phyloP scores from a whole-genome alignment of 1,284 basidiomycete genomes.

The Boletus semigastroideus region DNA sequence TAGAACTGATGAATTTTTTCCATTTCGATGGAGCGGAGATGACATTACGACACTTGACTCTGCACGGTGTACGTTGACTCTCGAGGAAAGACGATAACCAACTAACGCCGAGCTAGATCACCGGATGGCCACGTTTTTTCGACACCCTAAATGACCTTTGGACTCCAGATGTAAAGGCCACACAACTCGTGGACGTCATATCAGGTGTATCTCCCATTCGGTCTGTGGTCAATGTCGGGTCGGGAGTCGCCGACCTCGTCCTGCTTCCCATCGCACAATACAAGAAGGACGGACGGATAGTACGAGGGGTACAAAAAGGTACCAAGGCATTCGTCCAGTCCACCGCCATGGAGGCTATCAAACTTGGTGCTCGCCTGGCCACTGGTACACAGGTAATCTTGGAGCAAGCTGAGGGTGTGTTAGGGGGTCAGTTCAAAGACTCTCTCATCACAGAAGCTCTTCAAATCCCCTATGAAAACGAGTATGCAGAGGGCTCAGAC shows the following conservation, averaged over 20 bases:
- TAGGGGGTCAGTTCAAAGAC: conserved; percentile 76
- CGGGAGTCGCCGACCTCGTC: conserved; percentile 93
- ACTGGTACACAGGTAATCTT: conserved; percentile 97
- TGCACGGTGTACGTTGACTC: conserved; percentile 74
- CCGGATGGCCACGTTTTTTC: conserved; percentile 86
- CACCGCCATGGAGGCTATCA: conserved; percentile 93
- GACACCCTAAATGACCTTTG: conserved; percentile 94
- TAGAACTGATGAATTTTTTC: conserved; percentile 99
- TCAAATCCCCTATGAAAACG: conserved; percentile 43
- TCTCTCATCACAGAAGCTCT: conserved; percentile 68
- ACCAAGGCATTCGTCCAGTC: conserved; percentile 90
- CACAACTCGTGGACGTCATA: conserved; percentile 95
- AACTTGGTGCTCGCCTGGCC: conserved; percentile 90
- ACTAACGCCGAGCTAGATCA: conserved; percentile 56
- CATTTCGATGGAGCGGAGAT: conserved; percentile 99
- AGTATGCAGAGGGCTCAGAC: conserved; percentile 38
- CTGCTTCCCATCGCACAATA: conserved; percentile 96
- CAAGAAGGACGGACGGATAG: conserved; percentile 92
- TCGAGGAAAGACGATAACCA: background rate
- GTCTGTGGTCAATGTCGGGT: conserved; percentile 94
- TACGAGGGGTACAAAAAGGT: conserved; percentile 92
- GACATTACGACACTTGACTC: conserved; percentile 90
- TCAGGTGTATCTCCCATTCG: conserved; percentile 96
- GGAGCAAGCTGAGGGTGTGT: conserved; percentile 91
- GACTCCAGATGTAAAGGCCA: conserved; percentile 99